Evolutionary conservation across 768 basidiomycete species (phyloP).

Genomic region (Lactarius hengduanensis): DNA sequence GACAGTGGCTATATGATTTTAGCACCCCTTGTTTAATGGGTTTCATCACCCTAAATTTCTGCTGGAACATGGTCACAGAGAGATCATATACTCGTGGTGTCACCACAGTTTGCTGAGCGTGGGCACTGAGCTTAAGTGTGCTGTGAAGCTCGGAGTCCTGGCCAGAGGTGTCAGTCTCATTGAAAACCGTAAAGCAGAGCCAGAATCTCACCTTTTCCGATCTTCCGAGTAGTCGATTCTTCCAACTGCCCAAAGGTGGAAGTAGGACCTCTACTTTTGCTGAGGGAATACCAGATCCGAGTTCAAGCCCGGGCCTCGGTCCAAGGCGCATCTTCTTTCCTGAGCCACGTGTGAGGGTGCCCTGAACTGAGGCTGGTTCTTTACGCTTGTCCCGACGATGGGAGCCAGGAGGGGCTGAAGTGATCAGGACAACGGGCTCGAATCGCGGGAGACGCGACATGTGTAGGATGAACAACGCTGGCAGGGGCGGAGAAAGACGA

Average conservation of each 20-base stretch:
- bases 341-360: conserved; percentile 30
- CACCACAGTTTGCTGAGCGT: conserved; percentile 11
- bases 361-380: conserved; percentile 15
- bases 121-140: no score
- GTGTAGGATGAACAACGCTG: background rate
- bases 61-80: conserved; percentile 8
- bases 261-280: conserved; percentile 21
- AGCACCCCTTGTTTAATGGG: background rate
- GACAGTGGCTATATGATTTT: background rate
- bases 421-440: conserved; percentile 10
- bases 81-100: conserved; percentile 15
- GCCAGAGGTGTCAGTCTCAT: conserved; percentile 32
- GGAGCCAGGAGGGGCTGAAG: background rate
- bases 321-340: conserved; percentile 30
- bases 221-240: background rate
- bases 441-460: conserved; percentile 5
- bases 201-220: background rate
- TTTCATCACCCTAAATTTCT: conserved; percentile 3
- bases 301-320: background rate
- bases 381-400: conserved; percentile 21
- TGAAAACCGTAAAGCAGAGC: conserved; percentile 31
- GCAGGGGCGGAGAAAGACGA: no score
- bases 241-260: conserved; percentile 22
- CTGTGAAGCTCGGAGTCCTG: conserved; percentile 7
- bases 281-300: background rate